phyloP scores from a whole-genome alignment of 2,329 filamentous ascomycete genomes.

The Emergomyces orientalis region DNA sequence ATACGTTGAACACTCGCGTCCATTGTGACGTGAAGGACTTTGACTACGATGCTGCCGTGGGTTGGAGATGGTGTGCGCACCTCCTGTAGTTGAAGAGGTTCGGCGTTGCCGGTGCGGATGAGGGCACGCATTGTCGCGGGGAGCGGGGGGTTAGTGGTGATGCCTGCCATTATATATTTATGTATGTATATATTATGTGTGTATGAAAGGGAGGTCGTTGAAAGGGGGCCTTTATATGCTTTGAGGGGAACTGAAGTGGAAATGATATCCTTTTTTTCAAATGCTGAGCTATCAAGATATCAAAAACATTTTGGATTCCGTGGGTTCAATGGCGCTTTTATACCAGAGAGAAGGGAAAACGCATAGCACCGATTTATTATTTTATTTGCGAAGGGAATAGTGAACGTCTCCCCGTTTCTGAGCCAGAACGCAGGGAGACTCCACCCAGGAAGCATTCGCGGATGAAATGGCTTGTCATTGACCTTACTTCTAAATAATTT shows the following conservation, averaged over 20 bases:
- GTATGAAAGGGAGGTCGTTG: not conserved
- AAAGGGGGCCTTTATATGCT: not conserved
- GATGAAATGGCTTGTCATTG: not conserved
- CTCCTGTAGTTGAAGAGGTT: conserved; percentile 10
- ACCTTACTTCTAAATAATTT: no score
- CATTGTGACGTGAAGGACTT: conserved; percentile 10
- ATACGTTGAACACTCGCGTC: conserved; percentile 6
- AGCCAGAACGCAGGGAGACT: not conserved
- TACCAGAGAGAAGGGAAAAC: not conserved
- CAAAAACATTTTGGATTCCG: not conserved
- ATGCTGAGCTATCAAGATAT: not conserved
- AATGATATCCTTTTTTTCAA: not conserved
- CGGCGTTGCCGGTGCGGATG: conserved; percentile 8
- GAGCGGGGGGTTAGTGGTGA: not conserved
- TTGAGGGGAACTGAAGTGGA: not conserved
- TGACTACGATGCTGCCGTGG: conserved; percentile 16
- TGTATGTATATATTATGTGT: no score
- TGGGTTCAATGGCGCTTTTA: not conserved
- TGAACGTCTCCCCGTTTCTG: not conserved
- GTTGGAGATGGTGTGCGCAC: conserved; percentile 9
- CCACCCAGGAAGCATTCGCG: not conserved
- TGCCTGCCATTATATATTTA: not conserved
- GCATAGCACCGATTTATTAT: no score
- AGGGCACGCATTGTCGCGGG: conserved; percentile 12
- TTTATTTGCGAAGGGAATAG: not conserved